These are phyloP conservation scores for Pisolithus albus DNA, from an alignment of 768 basidiomycete genomes.

Conservation along the genomic window DNA sequence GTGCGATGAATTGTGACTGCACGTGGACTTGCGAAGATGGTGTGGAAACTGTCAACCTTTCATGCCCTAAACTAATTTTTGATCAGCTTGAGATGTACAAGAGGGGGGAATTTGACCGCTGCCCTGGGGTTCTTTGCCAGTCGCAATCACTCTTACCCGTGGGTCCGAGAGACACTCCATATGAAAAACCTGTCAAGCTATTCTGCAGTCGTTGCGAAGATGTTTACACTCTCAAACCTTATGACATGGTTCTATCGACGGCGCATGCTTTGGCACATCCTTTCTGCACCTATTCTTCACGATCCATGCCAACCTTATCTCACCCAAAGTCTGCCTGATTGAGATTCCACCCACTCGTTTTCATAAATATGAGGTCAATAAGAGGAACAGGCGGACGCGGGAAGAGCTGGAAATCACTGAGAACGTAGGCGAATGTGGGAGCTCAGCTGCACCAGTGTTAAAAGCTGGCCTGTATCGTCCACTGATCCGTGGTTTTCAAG, in stretches of 20 bases:
- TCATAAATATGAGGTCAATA: constrained; percentile 23
- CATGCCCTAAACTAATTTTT: not conserved
- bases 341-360: constrained; percentile 27
- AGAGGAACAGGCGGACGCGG: constrained; percentile 42
- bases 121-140: constrained; percentile 94
- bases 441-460: constrained; percentile 74
- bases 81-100: constrained; percentile 91
- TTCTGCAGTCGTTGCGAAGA: constrained; percentile 99
- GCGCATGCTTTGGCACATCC: constrained; percentile 97
- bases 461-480: constrained; percentile 92
- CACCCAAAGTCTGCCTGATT: constrained; percentile 62
- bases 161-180: constrained; percentile 91
- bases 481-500: constrained; percentile 93
- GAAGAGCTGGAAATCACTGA: constrained; percentile 48
- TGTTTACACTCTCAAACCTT: constrained; percentile 97
- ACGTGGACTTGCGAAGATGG: constrained; percentile 93
- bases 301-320: constrained; percentile 91
- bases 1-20: constrained; percentile 96
- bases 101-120: constrained; percentile 95
- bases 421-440: constrained; percentile 58
- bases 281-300: constrained; percentile 97
- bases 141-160: constrained; percentile 93
- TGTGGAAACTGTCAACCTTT: constrained; percentile 23
- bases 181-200: constrained; percentile 97
- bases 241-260: constrained; percentile 94